Conservation (phyloP, 495 filamentous ascomycete species). For the Trichocladium antarcticum region DNA sequence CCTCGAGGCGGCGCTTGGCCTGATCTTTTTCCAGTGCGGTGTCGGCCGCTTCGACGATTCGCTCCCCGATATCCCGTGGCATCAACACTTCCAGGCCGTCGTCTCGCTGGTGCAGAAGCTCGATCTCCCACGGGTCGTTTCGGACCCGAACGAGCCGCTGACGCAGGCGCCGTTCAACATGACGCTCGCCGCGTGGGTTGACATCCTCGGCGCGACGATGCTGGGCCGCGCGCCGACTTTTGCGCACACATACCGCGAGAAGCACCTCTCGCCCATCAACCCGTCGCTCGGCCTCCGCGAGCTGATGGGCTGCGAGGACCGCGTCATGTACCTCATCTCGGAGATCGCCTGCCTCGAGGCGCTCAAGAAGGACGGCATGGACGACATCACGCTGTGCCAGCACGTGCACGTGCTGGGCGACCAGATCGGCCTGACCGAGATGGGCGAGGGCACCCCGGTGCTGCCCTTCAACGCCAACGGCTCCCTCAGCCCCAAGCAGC, state of each 20-base stretch:
- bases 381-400: constrained; percentile 69
- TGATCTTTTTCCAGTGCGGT: constrained; percentile 96
- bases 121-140: constrained; percentile 56
- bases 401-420: constrained; percentile 72
- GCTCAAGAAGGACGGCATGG: constrained; percentile 68
- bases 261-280: constrained; percentile 62
- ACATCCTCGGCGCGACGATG: constrained; percentile 93
- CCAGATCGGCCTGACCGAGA: constrained; percentile 74
- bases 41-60: constrained; percentile 77
- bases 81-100: constrained; percentile 89
- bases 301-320: constrained; percentile 96
- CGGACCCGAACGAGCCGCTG: constrained; percentile 45
- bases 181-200: constrained; percentile 91
- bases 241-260: constrained; percentile 82
- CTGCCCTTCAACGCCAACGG: constrained; percentile 54
- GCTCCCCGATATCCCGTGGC: constrained; percentile 92
- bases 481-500: constrained; percentile 64
- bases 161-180: constrained; percentile 82
- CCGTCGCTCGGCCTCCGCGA: constrained; percentile 67
- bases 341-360: constrained; percentile 94
- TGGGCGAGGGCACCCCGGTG: constrained; percentile 37
- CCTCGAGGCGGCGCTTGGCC: constrained; percentile 84
- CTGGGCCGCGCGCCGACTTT: constrained; percentile 73
- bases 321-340: constrained; percentile 95
- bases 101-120: constrained; percentile 72